Evolutionary conservation across 305 asterid genomes (phyloP).

Genomic region (Solanum hybrid): DNA sequence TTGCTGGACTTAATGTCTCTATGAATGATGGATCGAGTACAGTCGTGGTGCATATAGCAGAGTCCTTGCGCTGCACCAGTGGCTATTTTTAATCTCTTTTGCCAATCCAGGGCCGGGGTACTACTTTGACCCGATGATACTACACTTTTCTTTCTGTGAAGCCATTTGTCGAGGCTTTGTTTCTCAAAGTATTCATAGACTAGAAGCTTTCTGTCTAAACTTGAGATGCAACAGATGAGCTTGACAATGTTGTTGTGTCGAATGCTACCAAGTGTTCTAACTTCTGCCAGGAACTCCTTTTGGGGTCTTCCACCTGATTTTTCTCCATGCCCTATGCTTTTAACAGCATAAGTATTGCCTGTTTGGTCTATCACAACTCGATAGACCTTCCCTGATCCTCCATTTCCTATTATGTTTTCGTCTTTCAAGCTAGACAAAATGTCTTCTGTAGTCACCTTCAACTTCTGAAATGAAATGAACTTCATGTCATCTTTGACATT

Average conservation of each 20-base stretch:
- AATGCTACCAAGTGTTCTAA: conserved; percentile 49
- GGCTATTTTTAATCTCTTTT: conserved; percentile 51
- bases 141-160: neutral
- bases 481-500: conserved; percentile 8
- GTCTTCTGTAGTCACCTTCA: conserved; percentile 7
- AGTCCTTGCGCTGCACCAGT: conserved; percentile 57
- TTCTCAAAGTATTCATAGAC: conserved; percentile 65
- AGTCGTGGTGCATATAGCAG: conserved; percentile 56
- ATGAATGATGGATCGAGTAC: conserved; percentile 44
- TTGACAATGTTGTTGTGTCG: conserved; percentile 72
- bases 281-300: conserved; percentile 68
- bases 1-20: conserved; percentile 60
- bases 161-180: neutral
- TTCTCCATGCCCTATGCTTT: conserved; percentile 40
- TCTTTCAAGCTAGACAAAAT: conserved; percentile 24
- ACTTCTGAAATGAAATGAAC: conserved; percentile 20
- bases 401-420: conserved; percentile 27
- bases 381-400: conserved; percentile 38
- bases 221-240: conserved; percentile 58
- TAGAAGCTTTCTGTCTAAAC: conserved; percentile 44
- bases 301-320: conserved; percentile 38
- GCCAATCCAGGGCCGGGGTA: conserved; percentile 55
- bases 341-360: conserved; percentile 57
- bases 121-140: neutral
- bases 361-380: conserved; percentile 13